Evolutionary conservation across 345 rosid species (phyloP).

Genomic region (Salix brachista): DNA sequence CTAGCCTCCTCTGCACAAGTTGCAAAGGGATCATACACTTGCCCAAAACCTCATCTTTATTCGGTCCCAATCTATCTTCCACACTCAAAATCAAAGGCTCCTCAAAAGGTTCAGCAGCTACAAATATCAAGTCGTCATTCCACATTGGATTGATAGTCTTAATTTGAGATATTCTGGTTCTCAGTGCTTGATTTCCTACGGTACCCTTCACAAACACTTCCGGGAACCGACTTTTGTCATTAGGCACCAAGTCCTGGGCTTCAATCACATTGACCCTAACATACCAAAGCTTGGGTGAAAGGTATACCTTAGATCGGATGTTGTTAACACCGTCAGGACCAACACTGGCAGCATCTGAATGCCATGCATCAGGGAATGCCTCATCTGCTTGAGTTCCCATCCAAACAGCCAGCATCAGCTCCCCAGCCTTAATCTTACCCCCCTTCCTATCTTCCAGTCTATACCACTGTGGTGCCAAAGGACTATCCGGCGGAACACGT

Average conservation of each 20-base stretch:
- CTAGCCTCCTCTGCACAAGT: slow-evolving; percentile 25
- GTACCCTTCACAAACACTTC: slow-evolving; percentile 25
- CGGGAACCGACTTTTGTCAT: slow-evolving; percentile 25
- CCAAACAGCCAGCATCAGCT: slow-evolving; percentile 34
- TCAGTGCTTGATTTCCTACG: slow-evolving; percentile 22
- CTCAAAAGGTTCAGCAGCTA: slow-evolving; percentile 29
- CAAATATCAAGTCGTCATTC: slow-evolving; percentile 32
- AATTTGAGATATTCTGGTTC: slow-evolving; percentile 23
- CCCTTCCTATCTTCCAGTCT: slow-evolving; percentile 30
- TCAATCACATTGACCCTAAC: slow-evolving; percentile 33
- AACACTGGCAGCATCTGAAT: slow-evolving; percentile 32
- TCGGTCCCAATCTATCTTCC: slow-evolving; percentile 21
- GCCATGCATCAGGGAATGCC: slow-evolving; percentile 35
- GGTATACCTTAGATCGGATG: slow-evolving; percentile 29
- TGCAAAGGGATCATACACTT: slow-evolving; percentile 26
- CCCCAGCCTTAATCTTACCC: slow-evolving; percentile 21
- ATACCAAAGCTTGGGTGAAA: slow-evolving; percentile 35
- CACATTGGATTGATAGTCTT: slow-evolving; percentile 30
- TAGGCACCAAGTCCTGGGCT: slow-evolving; percentile 32
- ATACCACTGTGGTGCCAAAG: slow-evolving; percentile 33
- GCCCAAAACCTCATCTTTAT: slow-evolving; percentile 26
- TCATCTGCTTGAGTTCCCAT: slow-evolving; percentile 35
- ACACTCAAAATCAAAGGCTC: slow-evolving; percentile 31
- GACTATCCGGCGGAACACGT: slow-evolving; percentile 33
- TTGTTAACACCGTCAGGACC: slow-evolving; percentile 27